Conservation (phyloP, 2,329 filamentous ascomycete genomes). For the Ploettnerulaceae sp. region DNA sequence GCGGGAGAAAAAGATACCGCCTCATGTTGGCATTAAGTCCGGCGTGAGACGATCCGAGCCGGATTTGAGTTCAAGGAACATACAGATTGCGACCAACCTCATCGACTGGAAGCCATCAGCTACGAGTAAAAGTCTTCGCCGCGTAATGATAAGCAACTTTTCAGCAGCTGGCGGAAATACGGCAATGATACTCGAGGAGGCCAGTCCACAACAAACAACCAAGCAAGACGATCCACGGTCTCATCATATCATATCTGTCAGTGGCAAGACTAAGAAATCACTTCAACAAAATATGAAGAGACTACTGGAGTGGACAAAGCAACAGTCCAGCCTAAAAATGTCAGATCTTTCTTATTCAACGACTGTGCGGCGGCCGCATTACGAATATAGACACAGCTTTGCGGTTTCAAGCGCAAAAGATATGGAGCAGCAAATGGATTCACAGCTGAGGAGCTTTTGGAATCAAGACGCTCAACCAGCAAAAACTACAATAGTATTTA, state of each 20-base stretch:
- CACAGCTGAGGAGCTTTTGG: no score
- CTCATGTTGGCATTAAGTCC: slow-evolving; percentile 24
- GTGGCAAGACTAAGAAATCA: neutral
- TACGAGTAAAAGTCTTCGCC: neutral
- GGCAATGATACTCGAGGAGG: neutral
- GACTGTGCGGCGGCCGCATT: no score
- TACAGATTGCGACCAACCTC: neutral
- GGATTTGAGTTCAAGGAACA: slow-evolving; percentile 16
- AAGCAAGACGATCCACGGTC: neutral
- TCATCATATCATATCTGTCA: neutral
- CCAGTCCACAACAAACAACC: neutral
- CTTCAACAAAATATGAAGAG: neutral
- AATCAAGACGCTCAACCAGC: no score
- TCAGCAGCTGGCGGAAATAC: neutral
- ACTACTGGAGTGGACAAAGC: neutral
- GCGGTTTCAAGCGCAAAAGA: no score
- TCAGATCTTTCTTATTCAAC: no score
- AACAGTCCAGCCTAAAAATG: no score
- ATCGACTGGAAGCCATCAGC: neutral
- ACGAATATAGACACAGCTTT: no score
- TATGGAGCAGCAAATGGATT: no score
- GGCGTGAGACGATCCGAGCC: slow-evolving; percentile 28
- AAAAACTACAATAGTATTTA: no score
- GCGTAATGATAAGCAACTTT: neutral
- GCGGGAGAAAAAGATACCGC: slow-evolving; percentile 21